These are phyloP conservation scores for Danielia reshetovae DNA, from an alignment of 805 yeast genomes.

Conservation along the genomic window DNA sequence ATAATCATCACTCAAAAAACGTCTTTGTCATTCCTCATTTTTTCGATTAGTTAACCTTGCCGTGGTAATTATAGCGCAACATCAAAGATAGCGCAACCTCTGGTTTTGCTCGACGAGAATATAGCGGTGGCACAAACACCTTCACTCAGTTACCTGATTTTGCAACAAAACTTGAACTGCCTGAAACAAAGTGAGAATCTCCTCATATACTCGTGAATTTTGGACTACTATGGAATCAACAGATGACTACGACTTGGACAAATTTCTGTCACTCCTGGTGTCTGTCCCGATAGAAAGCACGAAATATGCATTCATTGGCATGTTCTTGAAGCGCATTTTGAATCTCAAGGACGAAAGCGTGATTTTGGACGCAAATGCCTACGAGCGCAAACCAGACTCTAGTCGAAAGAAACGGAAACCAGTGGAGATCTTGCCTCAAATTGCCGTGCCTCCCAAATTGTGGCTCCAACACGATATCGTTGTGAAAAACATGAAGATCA, in stretches of 20 bases:
- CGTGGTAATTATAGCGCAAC: too few species aligned
- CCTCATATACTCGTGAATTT: too few species aligned
- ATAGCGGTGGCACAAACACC: too few species aligned
- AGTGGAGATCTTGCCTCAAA: conserved; percentile 29
- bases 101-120: too few species aligned
- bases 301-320: conserved; percentile 23
- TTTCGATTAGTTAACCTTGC: too few species aligned
- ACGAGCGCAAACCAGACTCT: background rate
- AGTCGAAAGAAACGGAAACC: conserved; percentile 2
- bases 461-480: conserved; percentile 33
- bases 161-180: too few species aligned
- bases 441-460: conserved; percentile 32
- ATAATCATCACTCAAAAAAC: too few species aligned
- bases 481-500: conserved; percentile 29
- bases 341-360: conserved; percentile 18
- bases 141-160: too few species aligned
- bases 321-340: conserved; percentile 22
- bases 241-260: conserved; percentile 2
- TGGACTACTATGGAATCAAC: too few species aligned
- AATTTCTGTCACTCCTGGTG: conserved; percentile 22
- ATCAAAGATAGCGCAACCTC: too few species aligned
- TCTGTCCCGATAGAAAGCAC: conserved; percentile 25
- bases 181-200: background rate
- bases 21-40: too few species aligned
- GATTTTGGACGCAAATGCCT: conserved; percentile 9